A percentile compares a stretch with the other conserved stretches of the same genome.
These are phyloP conservation scores for Plasmopara muralis DNA, from an alignment of 352 stramenopile genomes.

Conservation along the genomic window DNA sequence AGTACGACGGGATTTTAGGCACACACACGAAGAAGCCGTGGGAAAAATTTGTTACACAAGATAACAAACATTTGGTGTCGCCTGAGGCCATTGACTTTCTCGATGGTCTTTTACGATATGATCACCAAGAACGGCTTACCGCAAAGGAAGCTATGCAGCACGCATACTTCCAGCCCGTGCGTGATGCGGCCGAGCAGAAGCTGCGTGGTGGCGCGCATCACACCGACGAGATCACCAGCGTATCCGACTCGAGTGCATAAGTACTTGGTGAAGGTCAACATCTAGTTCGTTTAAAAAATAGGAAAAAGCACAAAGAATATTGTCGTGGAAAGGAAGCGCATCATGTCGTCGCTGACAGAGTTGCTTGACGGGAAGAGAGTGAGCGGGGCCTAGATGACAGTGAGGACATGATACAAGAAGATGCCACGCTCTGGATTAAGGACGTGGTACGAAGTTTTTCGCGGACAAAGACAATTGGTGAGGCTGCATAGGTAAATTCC, in stretches of 20 bases:
- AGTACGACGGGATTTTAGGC: conserved; percentile 98
- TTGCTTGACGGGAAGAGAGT: conserved; percentile 7
- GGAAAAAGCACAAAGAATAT: background rate
- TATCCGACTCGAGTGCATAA: conserved; percentile 72
- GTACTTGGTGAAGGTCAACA: conserved; percentile 13
- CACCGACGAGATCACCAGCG: conserved; percentile 64
- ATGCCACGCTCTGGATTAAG: background rate
- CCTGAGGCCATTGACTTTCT: conserved; percentile 96
- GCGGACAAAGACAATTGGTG: conserved; percentile 10
- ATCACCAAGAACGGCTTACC: conserved; percentile 97
- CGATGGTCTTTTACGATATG: conserved; percentile 80
- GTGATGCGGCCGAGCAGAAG: conserved; percentile 69
- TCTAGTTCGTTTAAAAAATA: conserved; percentile 14
- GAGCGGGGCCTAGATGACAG: conserved; percentile 25
- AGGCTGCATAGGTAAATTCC: conserved; percentile 21
- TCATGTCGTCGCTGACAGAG: conserved; percentile 8
- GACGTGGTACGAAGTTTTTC: too few species aligned
- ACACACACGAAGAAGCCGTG: conserved; percentile 97
- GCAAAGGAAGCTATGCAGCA: conserved; percentile 98
- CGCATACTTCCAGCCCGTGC: conserved; percentile 96
- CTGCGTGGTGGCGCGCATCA: conserved; percentile 41
- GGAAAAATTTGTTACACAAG: conserved; percentile 97
- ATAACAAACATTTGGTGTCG: conserved; percentile 97
- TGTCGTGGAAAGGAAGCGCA: conserved; percentile 9
- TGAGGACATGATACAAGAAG: conserved; percentile 28